These are phyloP conservation scores for Marchantia paleacea DNA, from an alignment of 225 moss, liverwort and hornwort genomes.

Conservation along the genomic window DNA sequence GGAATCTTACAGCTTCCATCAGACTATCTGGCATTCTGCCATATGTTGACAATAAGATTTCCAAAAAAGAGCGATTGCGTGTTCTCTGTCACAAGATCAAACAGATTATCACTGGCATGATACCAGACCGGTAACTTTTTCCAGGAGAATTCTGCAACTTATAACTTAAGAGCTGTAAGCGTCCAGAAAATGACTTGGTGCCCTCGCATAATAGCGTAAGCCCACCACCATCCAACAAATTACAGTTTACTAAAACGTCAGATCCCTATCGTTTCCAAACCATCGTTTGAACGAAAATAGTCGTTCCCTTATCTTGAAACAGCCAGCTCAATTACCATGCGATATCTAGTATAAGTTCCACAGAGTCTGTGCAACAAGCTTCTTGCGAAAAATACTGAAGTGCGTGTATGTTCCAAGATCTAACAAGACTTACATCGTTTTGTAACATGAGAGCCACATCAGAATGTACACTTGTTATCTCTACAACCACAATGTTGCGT, in stretches of 20 bases:
- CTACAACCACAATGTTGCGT: conserved; percentile 69
- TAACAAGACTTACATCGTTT: conserved; percentile 16
- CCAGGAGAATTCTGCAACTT: too few relatives aligned
- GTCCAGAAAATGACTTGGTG: too few relatives aligned
- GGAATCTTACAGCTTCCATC: conserved; percentile 80
- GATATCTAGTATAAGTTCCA: not conserved
- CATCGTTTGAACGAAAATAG: too few relatives aligned
- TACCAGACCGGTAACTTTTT: too few relatives aligned
- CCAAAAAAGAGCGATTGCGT: conserved; percentile 37
- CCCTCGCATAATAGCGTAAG: too few relatives aligned
- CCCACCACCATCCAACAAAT: too few relatives aligned
- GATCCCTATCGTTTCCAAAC: too few relatives aligned
- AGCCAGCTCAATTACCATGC: not conserved
- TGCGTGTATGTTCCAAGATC: not conserved
- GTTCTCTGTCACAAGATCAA: conserved; percentile 23
- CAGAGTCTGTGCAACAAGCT: not conserved
- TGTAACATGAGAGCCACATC: conserved; percentile 8
- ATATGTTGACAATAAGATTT: conserved; percentile 66
- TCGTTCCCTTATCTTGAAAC: not conserved
- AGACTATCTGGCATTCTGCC: conserved; percentile 75
- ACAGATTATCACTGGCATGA: too few relatives aligned
- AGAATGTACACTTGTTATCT: conserved; percentile 36
- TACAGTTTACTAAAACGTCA: too few relatives aligned
- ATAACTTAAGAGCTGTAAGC: too few relatives aligned
- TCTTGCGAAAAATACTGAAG: not conserved